Evolutionary conservation across 306 rosid genomes (phyloP).

Genomic region (Sicyos baderoa): DNA sequence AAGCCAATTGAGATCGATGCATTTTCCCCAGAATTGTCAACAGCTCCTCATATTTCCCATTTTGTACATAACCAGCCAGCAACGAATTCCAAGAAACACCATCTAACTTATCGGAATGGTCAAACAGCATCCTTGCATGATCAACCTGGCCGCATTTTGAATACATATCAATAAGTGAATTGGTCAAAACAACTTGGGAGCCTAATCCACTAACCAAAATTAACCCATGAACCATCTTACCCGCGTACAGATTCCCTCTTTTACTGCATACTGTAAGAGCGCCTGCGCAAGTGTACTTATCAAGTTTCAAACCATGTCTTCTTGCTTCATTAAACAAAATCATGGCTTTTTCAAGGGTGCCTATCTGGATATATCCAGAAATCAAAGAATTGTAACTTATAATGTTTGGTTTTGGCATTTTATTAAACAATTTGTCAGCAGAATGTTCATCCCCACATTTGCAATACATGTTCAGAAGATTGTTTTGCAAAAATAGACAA

Average conservation of each 20-base stretch:
- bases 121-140: slow-evolving; percentile 39
- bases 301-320: slow-evolving; percentile 23
- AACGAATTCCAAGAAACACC: slow-evolving; percentile 51
- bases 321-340: slow-evolving; percentile 32
- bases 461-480: slow-evolving; percentile 32
- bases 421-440: slow-evolving; percentile 28
- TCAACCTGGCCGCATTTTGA: slow-evolving; percentile 35
- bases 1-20: slow-evolving; percentile 34
- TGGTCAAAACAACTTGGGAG: slow-evolving; percentile 23
- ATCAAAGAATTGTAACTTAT: slow-evolving; percentile 33
- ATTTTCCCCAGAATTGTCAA: slow-evolving; percentile 29
- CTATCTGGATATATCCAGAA: slow-evolving; percentile 29
- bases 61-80: slow-evolving; percentile 41
- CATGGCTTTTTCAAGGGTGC: slow-evolving; percentile 22
- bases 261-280: slow-evolving; percentile 30
- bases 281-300: slow-evolving; percentile 39
- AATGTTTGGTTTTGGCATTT: slow-evolving; percentile 32
- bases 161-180: slow-evolving; percentile 52
- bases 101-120: slow-evolving; percentile 32
- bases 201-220: slow-evolving; percentile 29
- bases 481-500: slow-evolving; percentile 31
- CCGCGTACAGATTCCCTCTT: slow-evolving; percentile 25
- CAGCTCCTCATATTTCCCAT: slow-evolving; percentile 27
- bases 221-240: slow-evolving; percentile 39
- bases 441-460: slow-evolving; percentile 17